phyloP scores from a whole-genome alignment of 75 land plant species.

The Cryptomeria japonica region DNA sequence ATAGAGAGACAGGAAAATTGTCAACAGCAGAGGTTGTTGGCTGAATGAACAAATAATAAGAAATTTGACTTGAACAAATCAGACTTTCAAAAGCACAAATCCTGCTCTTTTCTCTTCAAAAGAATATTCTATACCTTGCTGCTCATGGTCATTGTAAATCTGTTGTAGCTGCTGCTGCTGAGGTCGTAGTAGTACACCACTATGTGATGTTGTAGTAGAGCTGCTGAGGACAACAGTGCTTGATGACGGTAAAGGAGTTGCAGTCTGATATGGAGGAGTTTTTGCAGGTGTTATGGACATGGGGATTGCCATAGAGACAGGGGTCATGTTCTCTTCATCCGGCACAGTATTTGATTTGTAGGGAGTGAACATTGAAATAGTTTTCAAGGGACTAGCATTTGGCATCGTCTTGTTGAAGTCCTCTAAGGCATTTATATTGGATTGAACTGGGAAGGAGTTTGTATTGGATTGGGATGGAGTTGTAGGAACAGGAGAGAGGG shows the following conservation, averaged over 20 bases:
- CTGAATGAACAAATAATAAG: background rate
- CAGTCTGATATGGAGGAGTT: background rate
- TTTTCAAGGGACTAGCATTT: conserved; percentile 11
- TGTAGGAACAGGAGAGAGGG: conserved; percentile 60
- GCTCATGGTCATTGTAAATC: conserved; percentile 16
- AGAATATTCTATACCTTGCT: conserved; percentile 47
- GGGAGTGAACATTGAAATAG: conserved; percentile 26
- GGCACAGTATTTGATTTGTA: conserved; percentile 13
- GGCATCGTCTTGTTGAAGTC: conserved; percentile 12
- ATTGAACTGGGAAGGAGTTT: conserved; percentile 18
- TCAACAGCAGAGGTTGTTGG: background rate
- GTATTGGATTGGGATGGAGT: conserved; percentile 29
- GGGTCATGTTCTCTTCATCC: conserved; percentile 49
- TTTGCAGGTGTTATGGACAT: background rate
- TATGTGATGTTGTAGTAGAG: conserved; percentile 36
- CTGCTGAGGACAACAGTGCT: conserved; percentile 31
- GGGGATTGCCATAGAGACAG: conserved; percentile 15
- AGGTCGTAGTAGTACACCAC: conserved; percentile 20
- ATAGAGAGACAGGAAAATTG: background rate
- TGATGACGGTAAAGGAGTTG: background rate
- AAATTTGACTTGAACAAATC: background rate
- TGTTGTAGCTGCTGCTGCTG: conserved; percentile 3
- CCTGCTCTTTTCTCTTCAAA: conserved; percentile 70
- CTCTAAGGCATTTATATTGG: conserved; percentile 22
- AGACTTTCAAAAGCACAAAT: conserved; percentile 29